Conservation (phyloP, 2,329 filamentous ascomycete species). For the Alternaria sp. region DNA sequence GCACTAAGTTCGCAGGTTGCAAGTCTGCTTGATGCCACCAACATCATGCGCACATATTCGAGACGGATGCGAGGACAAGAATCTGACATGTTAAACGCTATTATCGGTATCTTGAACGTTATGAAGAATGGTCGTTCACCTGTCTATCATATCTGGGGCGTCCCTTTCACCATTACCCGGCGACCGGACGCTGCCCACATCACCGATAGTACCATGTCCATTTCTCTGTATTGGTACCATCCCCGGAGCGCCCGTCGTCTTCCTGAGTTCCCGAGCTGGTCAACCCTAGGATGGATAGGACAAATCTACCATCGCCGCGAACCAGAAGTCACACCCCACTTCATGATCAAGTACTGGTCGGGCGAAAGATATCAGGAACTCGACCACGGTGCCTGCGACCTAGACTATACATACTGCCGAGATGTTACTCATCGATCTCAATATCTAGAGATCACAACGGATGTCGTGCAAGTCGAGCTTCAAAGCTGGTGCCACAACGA, state of each 20-base stretch:
- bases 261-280: background rate
- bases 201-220: background rate
- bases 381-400: background rate
- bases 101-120: background rate
- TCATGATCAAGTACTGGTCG: background rate
- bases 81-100: background rate
- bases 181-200: background rate
- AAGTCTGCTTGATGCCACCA: too few species aligned
- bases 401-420: background rate
- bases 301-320: rapidly evolving
- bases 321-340: background rate
- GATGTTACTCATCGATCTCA: background rate
- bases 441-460: background rate
- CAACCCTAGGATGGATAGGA: background rate
- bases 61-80: background rate
- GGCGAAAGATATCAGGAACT: background rate
- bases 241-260: background rate
- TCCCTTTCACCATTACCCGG: background rate
- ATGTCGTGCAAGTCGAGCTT: background rate
- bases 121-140: background rate
- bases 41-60: rapidly evolving
- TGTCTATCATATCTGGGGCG: background rate
- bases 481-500: rapidly evolving
- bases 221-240: background rate
- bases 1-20: background rate